Conservation (phyloP, 1,139 yeast species). For the Candida albicans region DNA sequence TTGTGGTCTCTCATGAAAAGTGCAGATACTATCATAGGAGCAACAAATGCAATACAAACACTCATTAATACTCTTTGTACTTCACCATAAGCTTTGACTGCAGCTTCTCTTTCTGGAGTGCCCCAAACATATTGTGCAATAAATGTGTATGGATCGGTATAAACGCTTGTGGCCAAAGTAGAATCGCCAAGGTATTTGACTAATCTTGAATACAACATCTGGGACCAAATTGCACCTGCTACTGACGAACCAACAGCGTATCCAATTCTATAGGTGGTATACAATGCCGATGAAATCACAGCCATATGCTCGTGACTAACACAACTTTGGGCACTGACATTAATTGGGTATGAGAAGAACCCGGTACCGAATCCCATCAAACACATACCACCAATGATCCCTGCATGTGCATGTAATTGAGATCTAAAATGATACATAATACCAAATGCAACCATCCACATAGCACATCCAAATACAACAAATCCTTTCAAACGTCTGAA, state of each 20-base stretch:
- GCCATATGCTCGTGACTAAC: conserved; percentile 42
- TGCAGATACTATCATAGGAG: conserved; percentile 30
- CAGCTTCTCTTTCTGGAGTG: conserved; percentile 30
- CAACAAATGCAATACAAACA: conserved; percentile 33
- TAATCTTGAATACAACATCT: conserved; percentile 23
- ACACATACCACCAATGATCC: conserved; percentile 36
- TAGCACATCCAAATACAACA: conserved; percentile 32
- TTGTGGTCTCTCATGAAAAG: conserved; percentile 36
- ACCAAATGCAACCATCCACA: conserved; percentile 41
- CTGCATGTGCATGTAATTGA: conserved; percentile 26
- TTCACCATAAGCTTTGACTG: conserved; percentile 34
- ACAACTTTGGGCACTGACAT: conserved; percentile 34
- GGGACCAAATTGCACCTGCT: conserved; percentile 43
- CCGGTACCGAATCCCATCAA: conserved; percentile 40
- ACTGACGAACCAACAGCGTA: conserved; percentile 36
- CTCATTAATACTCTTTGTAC: conserved; percentile 34
- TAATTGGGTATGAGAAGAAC: conserved; percentile 37
- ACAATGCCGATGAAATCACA: conserved; percentile 31
- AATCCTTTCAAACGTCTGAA: conserved; percentile 32
- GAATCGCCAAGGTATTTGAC: conserved; percentile 20
- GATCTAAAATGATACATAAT: conserved; percentile 35
- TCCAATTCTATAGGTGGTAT: conserved; percentile 37
- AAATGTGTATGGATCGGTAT: conserved; percentile 29
- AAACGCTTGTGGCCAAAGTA: conserved; percentile 28
- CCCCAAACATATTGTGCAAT: conserved; percentile 32